phyloP scores from a whole-genome alignment of 768 basidiomycete species.

The Russula foetens region DNA sequence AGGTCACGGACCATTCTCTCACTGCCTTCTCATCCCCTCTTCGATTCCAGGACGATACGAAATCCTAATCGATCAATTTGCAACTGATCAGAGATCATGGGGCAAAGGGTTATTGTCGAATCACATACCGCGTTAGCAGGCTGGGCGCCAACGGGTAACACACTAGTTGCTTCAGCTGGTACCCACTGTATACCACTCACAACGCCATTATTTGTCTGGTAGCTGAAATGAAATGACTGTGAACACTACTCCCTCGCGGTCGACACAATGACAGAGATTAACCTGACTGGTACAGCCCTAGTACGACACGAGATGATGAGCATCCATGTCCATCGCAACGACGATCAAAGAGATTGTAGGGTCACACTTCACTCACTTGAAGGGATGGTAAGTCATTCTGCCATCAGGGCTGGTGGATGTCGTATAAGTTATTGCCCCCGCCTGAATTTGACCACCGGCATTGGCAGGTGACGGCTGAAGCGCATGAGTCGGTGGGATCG shows the following conservation, averaged over 20 bases:
- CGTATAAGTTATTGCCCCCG: constrained; percentile 69
- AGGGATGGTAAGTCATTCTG: constrained; percentile 56
- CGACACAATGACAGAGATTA: constrained; percentile 19
- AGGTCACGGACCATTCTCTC: constrained; percentile 17
- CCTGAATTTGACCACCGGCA: constrained; percentile 39
- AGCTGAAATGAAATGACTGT: constrained; percentile 34
- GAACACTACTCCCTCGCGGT: neutral
- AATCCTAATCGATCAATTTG: constrained; percentile 36
- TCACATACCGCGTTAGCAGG: constrained; percentile 47
- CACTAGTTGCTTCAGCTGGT: constrained; percentile 59
- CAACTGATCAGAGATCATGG: constrained; percentile 1
- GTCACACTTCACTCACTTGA: constrained; percentile 40
- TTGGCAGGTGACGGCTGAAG: constrained; percentile 9
- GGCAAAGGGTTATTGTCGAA: constrained; percentile 3
- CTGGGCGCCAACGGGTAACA: constrained; percentile 50
- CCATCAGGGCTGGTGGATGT: constrained; percentile 58
- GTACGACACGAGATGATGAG: constrained; percentile 18
- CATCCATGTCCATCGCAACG: constrained; percentile 4
- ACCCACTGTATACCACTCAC: constrained; percentile 60
- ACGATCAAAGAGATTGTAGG: constrained; percentile 7
- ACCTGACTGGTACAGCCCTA: constrained; percentile 74
- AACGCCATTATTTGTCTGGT: constrained; percentile 60
- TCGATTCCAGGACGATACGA: constrained; percentile 48
- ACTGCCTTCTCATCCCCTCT: constrained; percentile 23
- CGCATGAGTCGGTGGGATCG: constrained; percentile 1